Evolutionary conservation across 208 protist genomes (phyloP), one percentile per base, ranked within the genome.

Genomic region (Herpetomonas samuelpessoai): DNA sequence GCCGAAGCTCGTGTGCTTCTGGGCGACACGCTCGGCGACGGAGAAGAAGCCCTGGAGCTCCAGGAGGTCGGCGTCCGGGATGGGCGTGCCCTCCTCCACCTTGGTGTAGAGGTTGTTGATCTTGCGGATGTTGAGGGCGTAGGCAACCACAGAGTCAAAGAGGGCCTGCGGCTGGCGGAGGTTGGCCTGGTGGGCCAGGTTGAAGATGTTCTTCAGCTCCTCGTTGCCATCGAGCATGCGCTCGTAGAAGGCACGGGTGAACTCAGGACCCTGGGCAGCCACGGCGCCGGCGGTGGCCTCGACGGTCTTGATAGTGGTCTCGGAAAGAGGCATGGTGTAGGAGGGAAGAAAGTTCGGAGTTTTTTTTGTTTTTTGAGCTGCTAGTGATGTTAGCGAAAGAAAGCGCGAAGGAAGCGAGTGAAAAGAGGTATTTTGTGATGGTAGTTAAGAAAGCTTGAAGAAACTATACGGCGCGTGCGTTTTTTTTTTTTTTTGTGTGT

Each of bases 141-240:
- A 78, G 49, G 61, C 72, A 7, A 73, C 72, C 21, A 78, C 57
- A n/a, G 72, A 54, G 59, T 78, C 68, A 54, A 78, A 78, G 44
- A 78, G 72, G 26, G 72, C 72, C 60, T 65, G 66, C 24, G 72
- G 72, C 72, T 78, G 72, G 38, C 54, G 47, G 3, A 78, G 55
- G 55, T 65, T 51, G 35, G 39, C 54, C 65, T 78, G 72, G 46
- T 78, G 72, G 45, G 72, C 65, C 38, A 73, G 65, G 62, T 73
- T 78, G 66, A 78, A 78, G 48, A 78, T 38, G 48, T 78, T 66
- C 52, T 78, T 78, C 53, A 78, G 54, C 72, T 78, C 72, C 9
- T 65, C 64, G 61, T 78, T 64, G 72, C 64, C 54, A 35, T 3
- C 48, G 35, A 78, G 48, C 72, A 78, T 78, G 61, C 72, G 72